A percentile compares a stretch with the other conserved stretches of the same genome.
Evolutionary conservation across 179 eudicot genomes (phyloP).

Genomic region (Vitellaria paradoxa): DNA sequence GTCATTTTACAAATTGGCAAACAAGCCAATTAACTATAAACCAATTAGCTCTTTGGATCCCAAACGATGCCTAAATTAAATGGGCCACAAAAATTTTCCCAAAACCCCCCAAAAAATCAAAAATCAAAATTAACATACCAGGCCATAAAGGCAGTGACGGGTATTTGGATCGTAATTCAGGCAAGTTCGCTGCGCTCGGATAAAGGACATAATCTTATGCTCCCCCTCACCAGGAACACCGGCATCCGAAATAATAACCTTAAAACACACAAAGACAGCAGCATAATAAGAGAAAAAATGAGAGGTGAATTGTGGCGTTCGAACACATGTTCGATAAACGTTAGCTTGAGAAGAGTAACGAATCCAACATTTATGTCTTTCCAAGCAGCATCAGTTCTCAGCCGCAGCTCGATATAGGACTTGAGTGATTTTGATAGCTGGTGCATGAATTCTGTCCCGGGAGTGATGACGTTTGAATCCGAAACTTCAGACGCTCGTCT

Average conservation of each 20-base stretch:
- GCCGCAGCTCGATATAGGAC: slow-evolving; percentile 71
- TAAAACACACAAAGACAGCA: slow-evolving; percentile 18
- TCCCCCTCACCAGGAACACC: slow-evolving; percentile 99
- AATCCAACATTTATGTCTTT: slow-evolving; percentile 61
- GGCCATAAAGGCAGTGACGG: slow-evolving; percentile 89
- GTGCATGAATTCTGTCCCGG: slow-evolving; percentile 92
- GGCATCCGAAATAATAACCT: slow-evolving; percentile 94
- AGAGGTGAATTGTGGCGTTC: too few relatives aligned
- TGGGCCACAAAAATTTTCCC: too few relatives aligned
- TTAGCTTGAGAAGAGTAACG: background rate
- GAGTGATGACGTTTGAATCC: slow-evolving; percentile 92
- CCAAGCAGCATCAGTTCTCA: slow-evolving; percentile 93
- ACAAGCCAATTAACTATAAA: too few relatives aligned
- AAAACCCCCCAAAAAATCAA: too few relatives aligned
- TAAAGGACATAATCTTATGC: slow-evolving; percentile 90
- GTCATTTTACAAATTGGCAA: too few relatives aligned
- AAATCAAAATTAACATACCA: slow-evolving; percentile 41
- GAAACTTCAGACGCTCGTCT: slow-evolving; percentile 61
- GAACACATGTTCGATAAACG: background rate
- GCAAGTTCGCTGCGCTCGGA: slow-evolving; percentile 85
- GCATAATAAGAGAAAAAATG: background rate
- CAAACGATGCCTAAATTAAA: too few relatives aligned
- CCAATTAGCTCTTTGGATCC: too few relatives aligned
- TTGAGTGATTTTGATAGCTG: slow-evolving; percentile 78
- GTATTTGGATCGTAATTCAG: slow-evolving; percentile 94